A percentile compares a stretch with the other conserved stretches of the same genome.
These are phyloP conservation scores for Thalassiosira mediterranea DNA, from an alignment of 352 stramenopile genomes.

Conservation along the genomic window DNA sequence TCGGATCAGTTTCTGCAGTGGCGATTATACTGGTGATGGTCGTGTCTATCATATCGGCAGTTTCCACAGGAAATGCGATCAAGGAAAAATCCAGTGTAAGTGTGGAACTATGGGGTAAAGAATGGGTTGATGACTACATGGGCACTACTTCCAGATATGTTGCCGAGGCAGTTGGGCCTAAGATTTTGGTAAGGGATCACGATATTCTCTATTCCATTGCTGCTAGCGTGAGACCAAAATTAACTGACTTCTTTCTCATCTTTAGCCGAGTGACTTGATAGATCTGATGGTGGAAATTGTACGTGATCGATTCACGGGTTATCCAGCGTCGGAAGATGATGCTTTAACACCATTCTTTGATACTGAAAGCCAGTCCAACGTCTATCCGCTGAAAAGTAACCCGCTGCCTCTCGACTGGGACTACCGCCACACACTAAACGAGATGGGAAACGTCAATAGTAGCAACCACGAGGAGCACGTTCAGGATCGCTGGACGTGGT, in stretches of 20 bases:
- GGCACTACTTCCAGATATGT: constrained; percentile 28
- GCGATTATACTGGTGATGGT: constrained; percentile 45
- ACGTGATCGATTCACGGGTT: constrained; percentile 62
- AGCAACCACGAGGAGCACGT: constrained; percentile 42
- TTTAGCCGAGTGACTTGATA: constrained; percentile 25
- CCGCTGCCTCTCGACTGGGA: constrained; percentile 55
- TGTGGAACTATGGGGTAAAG: no score
- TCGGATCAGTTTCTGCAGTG: constrained; percentile 43
- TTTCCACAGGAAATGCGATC: constrained; percentile 25
- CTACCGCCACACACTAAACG: constrained; percentile 25
- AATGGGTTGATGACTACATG: constrained; percentile 33
- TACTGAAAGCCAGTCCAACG: constrained; percentile 28
- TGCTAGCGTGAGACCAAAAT: not conserved
- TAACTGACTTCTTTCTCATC: not conserved
- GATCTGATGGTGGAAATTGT: constrained; percentile 48
- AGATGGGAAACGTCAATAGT: constrained; percentile 41
- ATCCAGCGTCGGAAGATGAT: constrained; percentile 47
- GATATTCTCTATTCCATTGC: not conserved
- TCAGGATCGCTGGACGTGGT: constrained; percentile 34
- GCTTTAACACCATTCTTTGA: constrained; percentile 58
- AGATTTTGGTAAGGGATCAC: constrained; percentile 4
- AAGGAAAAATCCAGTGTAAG: constrained; percentile 16
- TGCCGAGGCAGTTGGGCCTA: constrained; percentile 38
- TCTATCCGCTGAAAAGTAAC: constrained; percentile 55
- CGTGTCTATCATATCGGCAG: constrained; percentile 31